Evolutionary conservation across 2,329 filamentous ascomycete species (phyloP).

Genomic region (Fusarium hainanense): DNA sequence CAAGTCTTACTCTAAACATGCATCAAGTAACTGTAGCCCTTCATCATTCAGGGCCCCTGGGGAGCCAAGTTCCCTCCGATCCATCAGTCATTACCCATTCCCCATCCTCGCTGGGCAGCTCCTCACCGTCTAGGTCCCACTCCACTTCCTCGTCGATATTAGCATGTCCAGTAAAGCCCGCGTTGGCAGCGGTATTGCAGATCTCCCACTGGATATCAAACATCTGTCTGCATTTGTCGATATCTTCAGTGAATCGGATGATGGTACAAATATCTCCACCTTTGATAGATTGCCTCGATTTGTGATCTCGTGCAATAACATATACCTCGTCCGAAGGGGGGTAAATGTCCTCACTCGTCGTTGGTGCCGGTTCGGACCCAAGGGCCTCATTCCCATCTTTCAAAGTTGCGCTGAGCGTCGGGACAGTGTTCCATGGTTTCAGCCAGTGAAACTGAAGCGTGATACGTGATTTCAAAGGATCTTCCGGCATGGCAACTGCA

Average conservation of each 20-base stretch:
- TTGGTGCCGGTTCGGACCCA: too few species aligned
- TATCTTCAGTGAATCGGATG: background rate
- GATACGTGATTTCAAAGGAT: too few species aligned
- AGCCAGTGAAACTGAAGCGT: background rate
- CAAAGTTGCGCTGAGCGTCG: fast-evolving
- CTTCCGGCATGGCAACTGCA: background rate
- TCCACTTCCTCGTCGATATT: too few species aligned
- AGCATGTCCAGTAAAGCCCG: background rate
- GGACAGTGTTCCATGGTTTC: too few species aligned
- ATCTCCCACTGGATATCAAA: background rate
- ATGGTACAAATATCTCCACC: background rate
- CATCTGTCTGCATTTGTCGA: background rate
- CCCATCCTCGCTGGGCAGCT: background rate
- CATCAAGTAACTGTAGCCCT: too few species aligned
- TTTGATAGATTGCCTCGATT: background rate
- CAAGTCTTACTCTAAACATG: too few species aligned
- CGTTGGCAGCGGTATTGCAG: background rate
- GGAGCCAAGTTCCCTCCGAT: too few species aligned
- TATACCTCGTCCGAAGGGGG: too few species aligned
- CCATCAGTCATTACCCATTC: background rate
- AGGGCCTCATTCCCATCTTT: fast-evolving
- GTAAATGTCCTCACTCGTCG: too few species aligned
- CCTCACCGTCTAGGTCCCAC: background rate
- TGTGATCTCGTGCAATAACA: too few species aligned
- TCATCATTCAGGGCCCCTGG: too few species aligned